phyloP scores from a whole-genome alignment of 2,329 filamentous ascomycete species.

The Talaromyces rugulosus region DNA sequence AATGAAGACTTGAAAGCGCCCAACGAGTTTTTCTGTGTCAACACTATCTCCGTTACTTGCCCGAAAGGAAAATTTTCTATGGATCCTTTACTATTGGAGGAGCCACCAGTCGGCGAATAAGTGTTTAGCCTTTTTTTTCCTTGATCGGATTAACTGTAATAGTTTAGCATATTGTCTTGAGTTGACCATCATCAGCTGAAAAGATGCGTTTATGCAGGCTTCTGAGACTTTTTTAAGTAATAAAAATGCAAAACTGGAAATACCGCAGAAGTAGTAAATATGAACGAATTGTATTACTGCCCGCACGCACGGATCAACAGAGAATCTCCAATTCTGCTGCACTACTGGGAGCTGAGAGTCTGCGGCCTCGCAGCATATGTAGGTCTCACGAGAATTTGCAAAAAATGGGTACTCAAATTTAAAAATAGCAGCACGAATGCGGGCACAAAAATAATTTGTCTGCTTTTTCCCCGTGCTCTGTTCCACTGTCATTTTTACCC shows the following conservation, averaged over 20 bases:
- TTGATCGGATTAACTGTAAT: neutral
- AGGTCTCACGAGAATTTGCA: neutral
- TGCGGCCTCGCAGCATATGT: neutral
- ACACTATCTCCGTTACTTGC: neutral
- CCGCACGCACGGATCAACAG: neutral
- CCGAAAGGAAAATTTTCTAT: neutral
- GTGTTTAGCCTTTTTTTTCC: neutral
- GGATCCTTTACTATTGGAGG: neutral
- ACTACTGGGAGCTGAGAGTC: neutral
- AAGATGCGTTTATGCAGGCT: neutral
- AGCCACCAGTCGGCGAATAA: neutral
- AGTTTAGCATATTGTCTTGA: neutral
- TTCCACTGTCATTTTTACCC: neutral
- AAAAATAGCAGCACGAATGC: neutral
- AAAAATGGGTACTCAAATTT: neutral
- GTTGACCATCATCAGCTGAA: neutral
- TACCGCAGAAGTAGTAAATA: neutral
- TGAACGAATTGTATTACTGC: neutral
- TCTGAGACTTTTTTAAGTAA: neutral
- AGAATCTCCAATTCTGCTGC: neutral
- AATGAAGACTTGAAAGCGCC: neutral
- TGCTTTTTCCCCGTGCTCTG: neutral
- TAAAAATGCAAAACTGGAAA: neutral
- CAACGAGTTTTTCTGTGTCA: neutral
- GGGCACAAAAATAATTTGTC: neutral